Evolutionary conservation across 2,329 filamentous ascomycete species (phyloP).

Genomic region (Escovopsis weberi): DNA sequence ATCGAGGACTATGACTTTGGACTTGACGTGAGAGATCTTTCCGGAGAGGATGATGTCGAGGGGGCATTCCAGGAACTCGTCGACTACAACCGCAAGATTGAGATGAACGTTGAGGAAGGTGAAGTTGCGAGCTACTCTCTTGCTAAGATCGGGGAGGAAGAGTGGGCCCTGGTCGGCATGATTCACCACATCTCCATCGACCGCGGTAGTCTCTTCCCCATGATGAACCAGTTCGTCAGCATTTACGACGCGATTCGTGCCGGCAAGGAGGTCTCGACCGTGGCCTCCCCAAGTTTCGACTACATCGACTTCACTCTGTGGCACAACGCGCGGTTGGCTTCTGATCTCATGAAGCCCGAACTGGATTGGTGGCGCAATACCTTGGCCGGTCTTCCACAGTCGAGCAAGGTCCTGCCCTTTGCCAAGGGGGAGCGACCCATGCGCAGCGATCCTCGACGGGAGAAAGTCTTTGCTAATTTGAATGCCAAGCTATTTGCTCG

Average conservation of each 20-base stretch:
- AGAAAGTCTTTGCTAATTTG: conserved; percentile 10
- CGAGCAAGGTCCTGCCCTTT: conserved; percentile 12
- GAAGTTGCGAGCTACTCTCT: conserved; percentile 10
- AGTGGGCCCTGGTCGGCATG: conserved; percentile 10
- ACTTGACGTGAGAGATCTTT: conserved; percentile 9
- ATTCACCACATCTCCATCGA: conserved; percentile 13
- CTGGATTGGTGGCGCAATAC: conserved; percentile 12
- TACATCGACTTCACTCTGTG: conserved; percentile 14
- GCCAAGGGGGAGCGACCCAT: conserved; percentile 9
- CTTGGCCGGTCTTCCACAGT: conserved; percentile 8
- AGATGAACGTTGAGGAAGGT: conserved; percentile 12
- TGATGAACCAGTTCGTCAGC: conserved; percentile 12
- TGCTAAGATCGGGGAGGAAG: conserved; percentile 10
- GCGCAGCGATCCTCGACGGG: conserved; percentile 8
- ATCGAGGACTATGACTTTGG: conserved; percentile 10
- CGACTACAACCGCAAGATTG: conserved; percentile 10
- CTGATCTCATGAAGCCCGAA: conserved; percentile 11
- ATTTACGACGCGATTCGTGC: conserved; percentile 10
- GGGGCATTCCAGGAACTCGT: conserved; percentile 7
- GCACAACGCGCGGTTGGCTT: conserved; percentile 13
- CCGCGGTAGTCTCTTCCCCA: conserved; percentile 10
- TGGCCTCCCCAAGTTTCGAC: conserved; percentile 10
- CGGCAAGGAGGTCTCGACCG: conserved; percentile 9
- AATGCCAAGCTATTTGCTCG: conserved; percentile 10
- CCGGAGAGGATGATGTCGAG: conserved; percentile 5